Conservation (phyloP, 2,329 filamentous ascomycete genomes). For the Aspergillus eucalypticola region DNA sequence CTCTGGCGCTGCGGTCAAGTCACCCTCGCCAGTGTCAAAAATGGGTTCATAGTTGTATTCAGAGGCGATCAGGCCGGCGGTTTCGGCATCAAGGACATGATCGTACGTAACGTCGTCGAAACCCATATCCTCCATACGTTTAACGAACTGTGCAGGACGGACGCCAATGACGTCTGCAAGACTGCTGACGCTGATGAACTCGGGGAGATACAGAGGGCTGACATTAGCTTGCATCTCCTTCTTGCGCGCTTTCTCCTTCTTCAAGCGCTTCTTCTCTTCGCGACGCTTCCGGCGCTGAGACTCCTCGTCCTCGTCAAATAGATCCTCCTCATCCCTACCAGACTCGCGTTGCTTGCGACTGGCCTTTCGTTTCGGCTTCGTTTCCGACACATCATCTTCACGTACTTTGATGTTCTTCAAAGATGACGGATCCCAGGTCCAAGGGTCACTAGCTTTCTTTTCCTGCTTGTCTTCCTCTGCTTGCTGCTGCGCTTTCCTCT, state of each 20-base stretch:
- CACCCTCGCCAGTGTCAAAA: conserved; percentile 65
- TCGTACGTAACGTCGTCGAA: conserved; percentile 83
- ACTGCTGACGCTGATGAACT: conserved; percentile 87
- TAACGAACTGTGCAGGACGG: conserved; percentile 68
- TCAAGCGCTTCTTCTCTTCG: conserved; percentile 37
- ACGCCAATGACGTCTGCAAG: conserved; percentile 75
- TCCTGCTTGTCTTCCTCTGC: conserved; percentile 6
- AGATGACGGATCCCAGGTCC: conserved; percentile 35
- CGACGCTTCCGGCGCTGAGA: conserved; percentile 29
- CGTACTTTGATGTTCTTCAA: conserved; percentile 25
- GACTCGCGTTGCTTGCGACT: conserved; percentile 24
- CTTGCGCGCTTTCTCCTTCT: conserved; percentile 47
- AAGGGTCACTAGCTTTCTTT: conserved; percentile 20
- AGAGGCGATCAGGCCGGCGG: conserved; percentile 82
- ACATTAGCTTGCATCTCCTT: conserved; percentile 44
- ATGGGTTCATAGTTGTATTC: conserved; percentile 92
- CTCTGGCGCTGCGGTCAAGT: conserved; percentile 70
- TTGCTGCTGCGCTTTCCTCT: not conserved
- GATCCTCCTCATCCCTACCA: conserved; percentile 32
- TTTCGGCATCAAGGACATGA: conserved; percentile 87
- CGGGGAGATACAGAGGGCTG: conserved; percentile 74
- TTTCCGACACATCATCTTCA: conserved; percentile 16
- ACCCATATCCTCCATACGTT: conserved; percentile 77
- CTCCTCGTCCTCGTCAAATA: conserved; percentile 41
- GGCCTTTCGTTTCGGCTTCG: conserved; percentile 27